These are phyloP conservation scores for Boechera divaricarpa DNA, from an alignment of 345 rosid genomes.

Conservation along the genomic window DNA sequence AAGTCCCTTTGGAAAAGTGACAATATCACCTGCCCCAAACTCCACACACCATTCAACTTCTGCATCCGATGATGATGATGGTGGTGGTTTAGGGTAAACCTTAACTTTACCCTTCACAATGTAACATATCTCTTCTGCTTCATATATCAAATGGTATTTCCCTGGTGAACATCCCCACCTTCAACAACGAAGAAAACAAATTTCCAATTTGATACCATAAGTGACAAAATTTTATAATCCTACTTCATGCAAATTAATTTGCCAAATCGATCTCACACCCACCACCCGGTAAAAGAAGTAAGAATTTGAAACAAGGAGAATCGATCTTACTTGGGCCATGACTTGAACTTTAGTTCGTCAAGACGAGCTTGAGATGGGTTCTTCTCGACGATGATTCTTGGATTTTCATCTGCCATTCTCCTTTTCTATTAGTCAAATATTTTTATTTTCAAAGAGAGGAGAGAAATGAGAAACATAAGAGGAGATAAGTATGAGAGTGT, in stretches of 20 bases:
- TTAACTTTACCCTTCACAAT: constrained; percentile 81
- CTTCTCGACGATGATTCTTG: constrained; percentile 65
- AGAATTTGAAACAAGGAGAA: background rate
- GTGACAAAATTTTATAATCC: background rate
- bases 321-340: constrained; percentile 88
- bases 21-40: constrained; percentile 96
- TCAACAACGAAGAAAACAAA: background rate
- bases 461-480: constrained; percentile 15
- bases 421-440: background rate
- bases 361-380: constrained; percentile 75
- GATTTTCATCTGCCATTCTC: constrained; percentile 52
- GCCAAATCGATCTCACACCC: background rate
- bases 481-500: constrained; percentile 24
- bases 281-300: background rate
- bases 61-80: constrained; percentile 33
- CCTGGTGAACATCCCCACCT: constrained; percentile 97
- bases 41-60: constrained; percentile 59
- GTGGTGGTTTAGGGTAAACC: constrained; percentile 63
- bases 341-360: constrained; percentile 78
- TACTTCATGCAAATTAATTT: background rate
- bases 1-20: constrained; percentile 78
- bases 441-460: constrained; percentile 1
- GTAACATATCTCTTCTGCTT: constrained; percentile 90
- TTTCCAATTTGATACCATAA: background rate
- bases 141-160: constrained; percentile 78